A percentile compares a stretch with the other conserved stretches of the same genome.
These are phyloP conservation scores for Tetrapyrgos nigripes DNA, from an alignment of 1,284 basidiomycete genomes.

Conservation along the genomic window DNA sequence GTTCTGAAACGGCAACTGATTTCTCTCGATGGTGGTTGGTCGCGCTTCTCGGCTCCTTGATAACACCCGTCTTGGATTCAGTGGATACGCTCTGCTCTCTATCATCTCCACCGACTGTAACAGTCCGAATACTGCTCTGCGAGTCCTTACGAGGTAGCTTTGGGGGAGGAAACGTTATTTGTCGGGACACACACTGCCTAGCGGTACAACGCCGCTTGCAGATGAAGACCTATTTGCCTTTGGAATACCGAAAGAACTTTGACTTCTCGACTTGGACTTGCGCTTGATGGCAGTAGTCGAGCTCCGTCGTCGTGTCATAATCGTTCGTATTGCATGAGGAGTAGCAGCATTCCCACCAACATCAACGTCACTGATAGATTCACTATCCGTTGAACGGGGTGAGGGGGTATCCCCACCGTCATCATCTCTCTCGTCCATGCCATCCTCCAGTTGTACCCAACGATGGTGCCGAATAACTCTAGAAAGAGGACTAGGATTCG, in stretches of 20 bases:
- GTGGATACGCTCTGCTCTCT: constrained; percentile 21
- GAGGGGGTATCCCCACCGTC: constrained; percentile 45
- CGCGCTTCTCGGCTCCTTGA: constrained; percentile 28
- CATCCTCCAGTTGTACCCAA: constrained; percentile 56
- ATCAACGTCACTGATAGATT: constrained; percentile 43
- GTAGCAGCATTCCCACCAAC: constrained; percentile 19
- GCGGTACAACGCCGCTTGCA: not conserved
- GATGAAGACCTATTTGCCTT: constrained; percentile 35
- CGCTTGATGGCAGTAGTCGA: constrained; percentile 24
- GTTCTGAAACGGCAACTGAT: constrained; percentile 33
- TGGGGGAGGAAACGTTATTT: constrained; percentile 42
- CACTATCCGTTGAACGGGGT: constrained; percentile 55
- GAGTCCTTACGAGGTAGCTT: constrained; percentile 61
- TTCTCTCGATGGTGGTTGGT: constrained; percentile 26
- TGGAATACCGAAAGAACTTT: constrained; percentile 39
- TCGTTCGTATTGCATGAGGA: constrained; percentile 19
- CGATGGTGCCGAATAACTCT: constrained; percentile 55
- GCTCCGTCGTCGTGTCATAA: constrained; percentile 25
- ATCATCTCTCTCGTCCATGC: constrained; percentile 38
- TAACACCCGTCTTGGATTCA: constrained; percentile 24
- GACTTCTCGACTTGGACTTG: constrained; percentile 48
- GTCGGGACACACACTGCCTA: not conserved
- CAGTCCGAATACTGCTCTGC: constrained; percentile 71
- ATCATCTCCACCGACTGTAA: constrained; percentile 53
- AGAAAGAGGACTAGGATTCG: constrained; percentile 69